These are phyloP conservation scores for Saccharomycopsis oosterbeekiorum DNA, from an alignment of 805 yeast species.

Conservation along the genomic window DNA sequence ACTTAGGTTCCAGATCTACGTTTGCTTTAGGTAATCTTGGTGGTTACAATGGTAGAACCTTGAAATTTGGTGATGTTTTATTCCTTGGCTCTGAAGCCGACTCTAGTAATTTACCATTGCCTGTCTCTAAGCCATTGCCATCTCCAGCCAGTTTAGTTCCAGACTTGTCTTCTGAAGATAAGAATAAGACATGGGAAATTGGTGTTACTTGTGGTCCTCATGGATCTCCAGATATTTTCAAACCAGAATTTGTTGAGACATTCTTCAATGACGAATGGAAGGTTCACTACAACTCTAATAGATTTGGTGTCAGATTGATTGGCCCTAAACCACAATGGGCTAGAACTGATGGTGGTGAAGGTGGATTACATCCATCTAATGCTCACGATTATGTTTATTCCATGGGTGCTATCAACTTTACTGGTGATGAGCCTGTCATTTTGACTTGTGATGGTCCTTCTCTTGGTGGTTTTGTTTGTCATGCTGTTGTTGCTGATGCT, in stretches of 20 bases:
- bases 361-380: slow-evolving; percentile 97
- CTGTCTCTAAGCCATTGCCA: slow-evolving; percentile 50
- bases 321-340: slow-evolving; percentile 99
- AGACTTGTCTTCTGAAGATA: slow-evolving; percentile 28
- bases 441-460: slow-evolving; percentile 97
- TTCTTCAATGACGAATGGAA: slow-evolving; percentile 81
- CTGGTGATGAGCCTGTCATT: slow-evolving; percentile 98
- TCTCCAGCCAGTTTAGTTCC: slow-evolving; percentile 38
- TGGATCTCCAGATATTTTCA: slow-evolving; percentile 93
- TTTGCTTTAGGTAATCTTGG: slow-evolving; percentile 67
- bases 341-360: slow-evolving; percentile 92
- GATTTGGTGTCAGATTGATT: slow-evolving; percentile 89
- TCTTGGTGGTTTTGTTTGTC: slow-evolving; percentile 94
- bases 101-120: slow-evolving; percentile 62
- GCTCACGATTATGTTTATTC: slow-evolving; percentile 97
- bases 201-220: slow-evolving; percentile 97
- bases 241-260: slow-evolving; percentile 57
- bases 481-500: slow-evolving; percentile 89
- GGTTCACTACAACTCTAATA: slow-evolving; percentile 92
- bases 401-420: slow-evolving; percentile 87
- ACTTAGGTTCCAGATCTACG: slow-evolving; percentile 92
- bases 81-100: slow-evolving; percentile 68
- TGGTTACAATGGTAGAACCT: slow-evolving; percentile 86
- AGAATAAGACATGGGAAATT: slow-evolving; percentile 51
- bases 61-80: slow-evolving; percentile 86